phyloP scores from a whole-genome alignment of 192 early-diverging fungal species.

The Haplosporangium gracile region DNA sequence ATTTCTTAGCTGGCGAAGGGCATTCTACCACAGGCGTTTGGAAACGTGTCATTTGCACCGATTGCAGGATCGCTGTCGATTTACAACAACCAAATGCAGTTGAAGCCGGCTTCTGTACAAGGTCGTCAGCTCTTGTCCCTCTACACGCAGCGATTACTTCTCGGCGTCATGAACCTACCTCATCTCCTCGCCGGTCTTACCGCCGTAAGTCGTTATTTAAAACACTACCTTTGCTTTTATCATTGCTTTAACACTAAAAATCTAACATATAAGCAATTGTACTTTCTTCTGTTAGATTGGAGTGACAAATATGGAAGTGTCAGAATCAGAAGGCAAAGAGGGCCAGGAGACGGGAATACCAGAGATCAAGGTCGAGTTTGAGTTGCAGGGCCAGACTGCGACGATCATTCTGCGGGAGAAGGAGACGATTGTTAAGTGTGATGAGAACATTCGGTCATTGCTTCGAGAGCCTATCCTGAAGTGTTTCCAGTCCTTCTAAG shows the following conservation, averaged over 20 bases:
- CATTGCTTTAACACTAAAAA: background rate
- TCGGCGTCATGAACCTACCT: constrained; percentile 46
- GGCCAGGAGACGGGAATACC: background rate
- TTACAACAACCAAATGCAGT: constrained; percentile 55
- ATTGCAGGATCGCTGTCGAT: constrained; percentile 50
- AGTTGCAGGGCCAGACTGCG: constrained; percentile 26
- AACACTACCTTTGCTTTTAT: too few relatives aligned
- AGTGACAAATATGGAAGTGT: constrained; percentile 17
- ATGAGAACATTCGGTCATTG: constrained; percentile 31
- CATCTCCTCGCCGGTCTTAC: constrained; percentile 31
- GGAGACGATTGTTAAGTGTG: constrained; percentile 48
- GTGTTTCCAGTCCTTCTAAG: constrained; percentile 46
- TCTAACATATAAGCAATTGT: too few relatives aligned
- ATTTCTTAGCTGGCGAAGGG: constrained; percentile 37
- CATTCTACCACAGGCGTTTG: constrained; percentile 48
- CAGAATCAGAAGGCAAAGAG: constrained; percentile 15
- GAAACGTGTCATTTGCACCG: constrained; percentile 34
- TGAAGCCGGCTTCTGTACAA: constrained; percentile 40
- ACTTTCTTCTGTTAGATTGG: constrained; percentile 26
- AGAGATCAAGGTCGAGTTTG: constrained; percentile 50
- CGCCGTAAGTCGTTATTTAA: background rate
- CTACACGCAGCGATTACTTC: constrained; percentile 38
- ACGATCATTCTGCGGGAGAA: constrained; percentile 31
- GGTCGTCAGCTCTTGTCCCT: constrained; percentile 43
- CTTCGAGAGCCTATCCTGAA: constrained; percentile 40